Evolutionary conservation across 495 filamentous ascomycete genomes (phyloP).

Genomic region (Aspergillus ellipticus): DNA sequence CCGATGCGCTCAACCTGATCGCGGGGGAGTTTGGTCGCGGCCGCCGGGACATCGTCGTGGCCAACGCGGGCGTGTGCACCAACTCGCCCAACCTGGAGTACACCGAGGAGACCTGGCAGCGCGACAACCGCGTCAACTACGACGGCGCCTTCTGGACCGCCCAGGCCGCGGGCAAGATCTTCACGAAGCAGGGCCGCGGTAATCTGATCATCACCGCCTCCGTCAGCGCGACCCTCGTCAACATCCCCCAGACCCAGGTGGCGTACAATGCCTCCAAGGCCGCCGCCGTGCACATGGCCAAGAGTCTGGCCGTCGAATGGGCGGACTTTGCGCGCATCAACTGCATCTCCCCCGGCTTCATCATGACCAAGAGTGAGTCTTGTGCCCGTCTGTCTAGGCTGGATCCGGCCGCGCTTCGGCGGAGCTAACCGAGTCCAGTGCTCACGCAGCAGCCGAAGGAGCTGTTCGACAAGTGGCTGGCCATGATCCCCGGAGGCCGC

Average conservation of each 20-base stretch:
- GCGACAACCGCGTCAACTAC: conserved; percentile 36
- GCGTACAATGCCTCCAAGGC: conserved; percentile 65
- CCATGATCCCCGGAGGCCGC: conserved; percentile 1
- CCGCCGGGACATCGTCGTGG: conserved; percentile 40
- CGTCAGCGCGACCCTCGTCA: conserved; percentile 16
- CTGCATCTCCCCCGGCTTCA: conserved; percentile 80
- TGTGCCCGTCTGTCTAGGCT: too few relatives aligned
- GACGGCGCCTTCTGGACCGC: conserved; percentile 40
- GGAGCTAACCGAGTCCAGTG: neutral
- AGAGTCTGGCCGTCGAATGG: conserved; percentile 77
- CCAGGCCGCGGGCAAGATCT: conserved; percentile 48
- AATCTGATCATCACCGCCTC: conserved; percentile 23
- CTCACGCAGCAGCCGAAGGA: conserved; percentile 45
- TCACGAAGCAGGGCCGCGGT: conserved; percentile 31
- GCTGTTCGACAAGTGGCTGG: conserved; percentile 54
- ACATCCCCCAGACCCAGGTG: conserved; percentile 51
- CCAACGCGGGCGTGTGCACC: conserved; percentile 39
- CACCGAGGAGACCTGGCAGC: conserved; percentile 39
- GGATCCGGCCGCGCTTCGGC: neutral
- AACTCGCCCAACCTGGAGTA: conserved; percentile 38
- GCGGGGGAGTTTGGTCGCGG: too few relatives aligned
- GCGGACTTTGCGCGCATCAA: conserved; percentile 79
- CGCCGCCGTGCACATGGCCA: conserved; percentile 51
- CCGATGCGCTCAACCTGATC: too few relatives aligned
- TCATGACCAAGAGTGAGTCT: conserved; percentile 63